A percentile compares a stretch with the other conserved stretches of the same genome.
Conservation (phyloP, 1,139 yeast species). For the Kodamaea fungicola region DNA sequence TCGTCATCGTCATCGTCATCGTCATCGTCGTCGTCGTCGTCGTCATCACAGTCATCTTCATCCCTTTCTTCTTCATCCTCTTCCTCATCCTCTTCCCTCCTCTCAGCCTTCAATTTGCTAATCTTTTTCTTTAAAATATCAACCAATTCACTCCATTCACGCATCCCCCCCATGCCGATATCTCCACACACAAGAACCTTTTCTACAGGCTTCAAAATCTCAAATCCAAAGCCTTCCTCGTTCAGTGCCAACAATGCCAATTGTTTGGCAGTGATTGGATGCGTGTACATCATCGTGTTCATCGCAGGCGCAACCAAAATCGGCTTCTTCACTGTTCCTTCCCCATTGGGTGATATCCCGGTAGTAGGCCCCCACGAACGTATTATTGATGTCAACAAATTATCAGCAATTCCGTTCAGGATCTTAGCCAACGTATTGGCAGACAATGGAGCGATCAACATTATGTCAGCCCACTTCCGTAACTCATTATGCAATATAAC, state of each 20-base stretch:
- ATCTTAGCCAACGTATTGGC: slow-evolving; percentile 93
- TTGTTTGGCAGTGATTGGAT: slow-evolving; percentile 88
- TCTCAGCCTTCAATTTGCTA: slow-evolving; percentile 31
- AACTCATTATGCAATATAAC: slow-evolving; percentile 79
- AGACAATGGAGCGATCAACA: slow-evolving; percentile 87
- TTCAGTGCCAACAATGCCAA: slow-evolving; percentile 48
- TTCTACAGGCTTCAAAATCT: slow-evolving; percentile 86
- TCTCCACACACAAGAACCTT: slow-evolving; percentile 94
- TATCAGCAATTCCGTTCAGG: slow-evolving; percentile 88
- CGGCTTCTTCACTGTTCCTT: slow-evolving; percentile 49
- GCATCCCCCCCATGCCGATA: slow-evolving; percentile 97
- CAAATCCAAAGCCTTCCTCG: slow-evolving; percentile 53
- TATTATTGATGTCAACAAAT: slow-evolving; percentile 75
- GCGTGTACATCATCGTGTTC: slow-evolving; percentile 95
- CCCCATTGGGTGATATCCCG: slow-evolving; percentile 4
- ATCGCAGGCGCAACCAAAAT: slow-evolving; percentile 93
- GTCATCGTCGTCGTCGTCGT: slow-evolving; percentile 29
- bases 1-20: slow-evolving; percentile 34
- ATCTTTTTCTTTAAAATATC: slow-evolving; percentile 64
- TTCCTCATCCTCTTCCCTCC: slow-evolving; percentile 17
- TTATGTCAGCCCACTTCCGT: slow-evolving; percentile 92
- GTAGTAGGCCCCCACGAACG: slow-evolving; percentile 82
- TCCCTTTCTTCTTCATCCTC: slow-evolving; percentile 21
- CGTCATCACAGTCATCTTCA: slow-evolving; percentile 20
- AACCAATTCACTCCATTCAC: slow-evolving; percentile 93